phyloP scores from a whole-genome alignment of 1,284 basidiomycete genomes.

The Schizophyllum commune region DNA sequence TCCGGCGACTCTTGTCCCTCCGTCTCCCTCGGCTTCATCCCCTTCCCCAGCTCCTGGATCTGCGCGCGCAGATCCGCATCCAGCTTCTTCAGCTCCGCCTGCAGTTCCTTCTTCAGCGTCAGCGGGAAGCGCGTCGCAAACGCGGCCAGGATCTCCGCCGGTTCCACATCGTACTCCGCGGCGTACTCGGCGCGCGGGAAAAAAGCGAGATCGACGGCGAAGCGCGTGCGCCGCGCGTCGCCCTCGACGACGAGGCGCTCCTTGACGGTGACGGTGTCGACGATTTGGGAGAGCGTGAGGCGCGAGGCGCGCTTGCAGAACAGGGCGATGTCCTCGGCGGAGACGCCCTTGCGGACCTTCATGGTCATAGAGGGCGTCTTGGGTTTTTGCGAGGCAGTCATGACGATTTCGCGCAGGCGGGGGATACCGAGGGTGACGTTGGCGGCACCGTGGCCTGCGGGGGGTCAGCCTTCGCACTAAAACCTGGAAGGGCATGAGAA shows the following conservation, averaged over 20 bases:
- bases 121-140: constrained; percentile 78
- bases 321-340: constrained; percentile 52
- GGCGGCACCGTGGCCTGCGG: constrained; percentile 89
- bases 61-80: constrained; percentile 79
- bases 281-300: constrained; percentile 83
- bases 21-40: constrained; percentile 41
- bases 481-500: constrained; percentile 1
- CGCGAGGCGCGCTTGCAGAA: constrained; percentile 92
- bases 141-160: constrained; percentile 66
- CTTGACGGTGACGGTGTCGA: constrained; percentile 79
- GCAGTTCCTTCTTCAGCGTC: constrained; percentile 83
- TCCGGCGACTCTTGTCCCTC: constrained; percentile 38
- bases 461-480: constrained; percentile 7
- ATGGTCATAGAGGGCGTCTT: constrained; percentile 99
- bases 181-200: constrained; percentile 85
- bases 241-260: constrained; percentile 73
- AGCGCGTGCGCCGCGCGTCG: constrained; percentile 70
- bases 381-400: constrained; percentile 96
- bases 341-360: constrained; percentile 51
- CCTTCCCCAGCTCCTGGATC: constrained; percentile 78
- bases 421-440: constrained; percentile 99
- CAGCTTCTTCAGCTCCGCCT: constrained; percentile 81
- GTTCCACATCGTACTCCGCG: constrained; percentile 78
- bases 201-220: constrained; percentile 79
- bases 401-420: constrained; percentile 96